A percentile compares a stretch with the other conserved stretches of the same genome.
phyloP scores from a whole-genome alignment of 164 flowering plant genomes.

The Akebia trifoliata region DNA sequence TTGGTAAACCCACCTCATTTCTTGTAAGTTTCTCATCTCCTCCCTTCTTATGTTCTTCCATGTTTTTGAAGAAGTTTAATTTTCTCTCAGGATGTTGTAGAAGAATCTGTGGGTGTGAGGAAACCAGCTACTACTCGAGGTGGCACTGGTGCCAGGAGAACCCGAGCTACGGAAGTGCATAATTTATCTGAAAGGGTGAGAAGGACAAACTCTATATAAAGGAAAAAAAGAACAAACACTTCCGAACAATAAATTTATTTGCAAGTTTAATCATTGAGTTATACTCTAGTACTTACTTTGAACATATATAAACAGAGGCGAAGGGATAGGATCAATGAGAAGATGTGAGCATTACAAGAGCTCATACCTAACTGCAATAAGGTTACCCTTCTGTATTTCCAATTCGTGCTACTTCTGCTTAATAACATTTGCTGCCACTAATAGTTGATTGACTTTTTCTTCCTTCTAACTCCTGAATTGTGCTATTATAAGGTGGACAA shows the following conservation, averaged over 20 bases:
- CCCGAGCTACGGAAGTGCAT: constrained; percentile 97
- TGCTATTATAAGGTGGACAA: constrained; percentile 77
- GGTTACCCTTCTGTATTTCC: constrained; percentile 32
- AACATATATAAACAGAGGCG: constrained; percentile 88
- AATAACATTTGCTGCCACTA: not conserved
- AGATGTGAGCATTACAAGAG: constrained; percentile 93
- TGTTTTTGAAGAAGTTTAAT: no score
- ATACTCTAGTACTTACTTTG: no score
- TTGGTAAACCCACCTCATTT: not conserved
- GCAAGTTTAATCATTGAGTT: no score
- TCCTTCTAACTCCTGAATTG: no score
- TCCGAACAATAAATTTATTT: no score
- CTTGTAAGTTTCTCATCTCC: not conserved
- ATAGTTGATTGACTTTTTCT: not conserved
- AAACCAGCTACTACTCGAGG: constrained; percentile 38
- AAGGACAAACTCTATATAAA: no score
- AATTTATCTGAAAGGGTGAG: constrained; percentile 96
- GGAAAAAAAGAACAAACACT: no score
- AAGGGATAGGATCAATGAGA: constrained; percentile 94
- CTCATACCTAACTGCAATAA: constrained; percentile 97
- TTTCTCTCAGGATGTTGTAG: constrained; percentile 92
- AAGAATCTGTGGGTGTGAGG: constrained; percentile 64
- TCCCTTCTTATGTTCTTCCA: not conserved
- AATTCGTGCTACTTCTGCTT: not conserved
- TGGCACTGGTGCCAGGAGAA: constrained; percentile 66